A percentile compares a stretch with the other conserved stretches of the same genome.
These are phyloP conservation scores for Talaromyces proteolyticus DNA, from an alignment of 495 filamentous ascomycete genomes.

Conservation along the genomic window DNA sequence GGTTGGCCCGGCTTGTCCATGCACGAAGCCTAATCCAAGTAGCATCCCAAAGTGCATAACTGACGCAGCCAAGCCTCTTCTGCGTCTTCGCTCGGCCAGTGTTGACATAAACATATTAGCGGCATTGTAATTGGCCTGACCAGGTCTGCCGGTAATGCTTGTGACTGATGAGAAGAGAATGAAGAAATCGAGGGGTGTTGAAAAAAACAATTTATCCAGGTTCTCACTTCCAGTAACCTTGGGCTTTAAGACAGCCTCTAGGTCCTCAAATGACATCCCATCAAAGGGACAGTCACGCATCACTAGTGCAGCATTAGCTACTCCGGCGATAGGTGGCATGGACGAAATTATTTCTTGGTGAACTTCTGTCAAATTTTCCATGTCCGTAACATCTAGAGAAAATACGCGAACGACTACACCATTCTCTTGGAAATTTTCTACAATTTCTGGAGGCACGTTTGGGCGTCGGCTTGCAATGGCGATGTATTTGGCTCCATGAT, in stretches of 20 bases:
- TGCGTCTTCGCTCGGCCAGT: slow-evolving; percentile 20
- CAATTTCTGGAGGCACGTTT: slow-evolving; percentile 1
- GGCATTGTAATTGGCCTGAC: slow-evolving; percentile 42
- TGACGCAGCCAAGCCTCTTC: slow-evolving; percentile 23
- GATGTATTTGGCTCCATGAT: slow-evolving; percentile 9
- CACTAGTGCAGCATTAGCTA: slow-evolving; percentile 15
- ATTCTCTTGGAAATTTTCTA: not conserved
- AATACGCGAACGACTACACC: slow-evolving; percentile 15
- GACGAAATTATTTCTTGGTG: not conserved
- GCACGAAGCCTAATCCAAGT: slow-evolving; percentile 40
- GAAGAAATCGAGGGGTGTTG: slow-evolving; percentile 26
- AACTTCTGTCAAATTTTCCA: not conserved
- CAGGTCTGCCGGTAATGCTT: slow-evolving; percentile 15
- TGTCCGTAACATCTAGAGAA: slow-evolving; percentile 3
- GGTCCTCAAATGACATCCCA: slow-evolving; percentile 6
- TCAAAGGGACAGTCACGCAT: slow-evolving; percentile 10
- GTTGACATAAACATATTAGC: slow-evolving; percentile 46
- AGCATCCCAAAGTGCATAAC: slow-evolving; percentile 36
- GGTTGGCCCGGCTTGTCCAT: not conserved
- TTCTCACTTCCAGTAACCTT: slow-evolving; percentile 14
- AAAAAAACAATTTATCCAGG: slow-evolving; percentile 16
- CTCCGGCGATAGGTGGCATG: slow-evolving; percentile 15
- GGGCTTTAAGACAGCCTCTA: slow-evolving; percentile 8
- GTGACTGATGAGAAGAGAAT: slow-evolving; percentile 22
- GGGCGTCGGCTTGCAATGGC: slow-evolving; percentile 2